Evolutionary conservation across 2,329 filamentous ascomycete genomes (phyloP).

Genomic region (Fusarium begoniae): DNA sequence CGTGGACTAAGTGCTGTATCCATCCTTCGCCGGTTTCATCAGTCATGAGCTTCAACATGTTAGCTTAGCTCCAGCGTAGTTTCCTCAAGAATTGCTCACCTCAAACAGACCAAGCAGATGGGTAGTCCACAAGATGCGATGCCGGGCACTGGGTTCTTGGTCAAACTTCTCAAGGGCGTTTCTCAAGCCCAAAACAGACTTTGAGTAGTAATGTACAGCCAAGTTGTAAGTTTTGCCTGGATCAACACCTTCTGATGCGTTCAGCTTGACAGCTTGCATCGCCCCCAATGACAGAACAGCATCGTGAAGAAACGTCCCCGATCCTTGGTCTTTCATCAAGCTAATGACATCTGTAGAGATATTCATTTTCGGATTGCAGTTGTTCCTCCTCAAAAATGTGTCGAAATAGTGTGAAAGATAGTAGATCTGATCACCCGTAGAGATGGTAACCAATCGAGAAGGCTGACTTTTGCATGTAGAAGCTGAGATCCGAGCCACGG

Average conservation of each 20-base stretch:
- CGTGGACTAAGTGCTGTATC: slow-evolving; percentile 49
- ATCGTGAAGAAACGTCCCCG: slow-evolving; percentile 36
- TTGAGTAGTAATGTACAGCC: slow-evolving; percentile 41
- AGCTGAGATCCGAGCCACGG: background rate
- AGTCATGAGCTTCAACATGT: slow-evolving; percentile 42
- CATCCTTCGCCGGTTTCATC: slow-evolving; percentile 46
- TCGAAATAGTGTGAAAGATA: slow-evolving; percentile 46
- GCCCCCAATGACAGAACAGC: slow-evolving; percentile 46
- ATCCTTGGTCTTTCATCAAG: slow-evolving; percentile 24
- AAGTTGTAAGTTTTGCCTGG: background rate
- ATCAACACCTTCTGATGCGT: background rate
- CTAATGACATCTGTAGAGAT: slow-evolving; percentile 34
- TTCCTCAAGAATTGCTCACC: slow-evolving; percentile 20
- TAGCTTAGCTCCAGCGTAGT: too few species aligned
- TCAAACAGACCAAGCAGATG: slow-evolving; percentile 48
- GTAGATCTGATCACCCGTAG: slow-evolving; percentile 17
- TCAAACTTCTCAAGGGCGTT: slow-evolving; percentile 15
- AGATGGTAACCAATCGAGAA: background rate
- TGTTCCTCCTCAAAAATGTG: slow-evolving; percentile 42
- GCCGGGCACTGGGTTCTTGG: background rate
- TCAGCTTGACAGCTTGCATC: slow-evolving; percentile 42
- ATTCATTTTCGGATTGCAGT: slow-evolving; percentile 30
- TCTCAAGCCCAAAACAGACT: slow-evolving; percentile 39
- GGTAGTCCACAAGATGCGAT: slow-evolving; percentile 47
- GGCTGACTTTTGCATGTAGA: fast-evolving